A percentile compares a stretch with the other conserved stretches of the same genome.
phyloP scores from a whole-genome alignment of 176 grass and related monocot genomes.

The Musa acuminata region DNA sequence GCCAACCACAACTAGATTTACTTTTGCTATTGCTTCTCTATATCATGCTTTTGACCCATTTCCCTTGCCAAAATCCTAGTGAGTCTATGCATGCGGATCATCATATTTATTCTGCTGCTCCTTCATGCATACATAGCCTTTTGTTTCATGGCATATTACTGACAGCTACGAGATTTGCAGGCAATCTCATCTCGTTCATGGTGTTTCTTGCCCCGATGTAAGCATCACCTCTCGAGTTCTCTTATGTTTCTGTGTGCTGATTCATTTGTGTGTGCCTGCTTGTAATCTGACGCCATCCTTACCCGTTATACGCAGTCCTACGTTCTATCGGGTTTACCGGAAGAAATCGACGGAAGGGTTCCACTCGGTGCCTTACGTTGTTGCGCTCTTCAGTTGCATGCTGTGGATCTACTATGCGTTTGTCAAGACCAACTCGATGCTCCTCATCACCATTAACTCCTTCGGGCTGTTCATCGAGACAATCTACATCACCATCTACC shows the following conservation, averaged over 20 bases:
- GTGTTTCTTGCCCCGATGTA: conserved; percentile 75
- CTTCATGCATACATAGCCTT: too few species aligned
- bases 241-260: too few species aligned
- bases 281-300: not conserved
- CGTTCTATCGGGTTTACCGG: conserved; percentile 50
- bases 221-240: not conserved
- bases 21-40: too few species aligned
- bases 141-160: not conserved
- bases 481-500: conserved; percentile 59
- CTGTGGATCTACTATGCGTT: conserved; percentile 84
- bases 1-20: too few species aligned
- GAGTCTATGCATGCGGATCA: too few species aligned
- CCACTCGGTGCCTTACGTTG: conserved; percentile 74
- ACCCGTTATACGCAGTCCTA: conserved; percentile 23
- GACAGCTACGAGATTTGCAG: conserved; percentile 16
- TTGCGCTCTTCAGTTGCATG: conserved; percentile 75
- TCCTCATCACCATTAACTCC: conserved; percentile 77
- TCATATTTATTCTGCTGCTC: too few species aligned
- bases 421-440: conserved; percentile 55
- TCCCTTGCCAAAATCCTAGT: too few species aligned
- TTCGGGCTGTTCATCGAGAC: conserved; percentile 60
- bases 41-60: too few species aligned
- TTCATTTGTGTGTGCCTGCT: too few species aligned
- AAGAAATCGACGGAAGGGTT: conserved; percentile 81
- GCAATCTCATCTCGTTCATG: conserved; percentile 80